phyloP scores from a whole-genome alignment of 2,329 filamentous ascomycete species.

The Fusarium acutatum region DNA sequence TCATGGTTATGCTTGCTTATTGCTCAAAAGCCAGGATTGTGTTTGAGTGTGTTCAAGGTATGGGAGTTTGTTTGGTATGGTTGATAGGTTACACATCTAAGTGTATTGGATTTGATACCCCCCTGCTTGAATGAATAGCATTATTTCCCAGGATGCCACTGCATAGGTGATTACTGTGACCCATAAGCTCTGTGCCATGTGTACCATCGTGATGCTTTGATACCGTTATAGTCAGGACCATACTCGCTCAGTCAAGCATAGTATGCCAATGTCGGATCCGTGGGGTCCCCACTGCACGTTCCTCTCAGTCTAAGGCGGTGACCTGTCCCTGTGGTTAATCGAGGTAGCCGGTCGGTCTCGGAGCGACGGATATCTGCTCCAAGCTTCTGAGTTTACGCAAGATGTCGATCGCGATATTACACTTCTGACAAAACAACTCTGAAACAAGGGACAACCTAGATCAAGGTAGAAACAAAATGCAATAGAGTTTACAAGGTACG shows the following conservation, averaged over 20 bases:
- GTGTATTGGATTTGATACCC: constrained; percentile 35
- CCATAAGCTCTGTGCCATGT: neutral
- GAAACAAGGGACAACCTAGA: constrained; percentile 11
- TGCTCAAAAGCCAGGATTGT: constrained; percentile 11
- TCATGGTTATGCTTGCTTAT: neutral
- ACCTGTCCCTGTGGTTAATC: neutral
- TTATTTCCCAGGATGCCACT: neutral
- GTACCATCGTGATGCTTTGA: neutral
- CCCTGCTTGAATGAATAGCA: constrained; percentile 27
- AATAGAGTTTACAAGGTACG: neutral
- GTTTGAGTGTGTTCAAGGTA: constrained; percentile 5
- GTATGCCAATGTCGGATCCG: neutral
- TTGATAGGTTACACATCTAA: constrained; percentile 5
- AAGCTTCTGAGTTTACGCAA: neutral
- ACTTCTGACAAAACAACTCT: neutral
- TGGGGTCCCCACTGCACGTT: neutral
- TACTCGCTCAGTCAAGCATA: neutral
- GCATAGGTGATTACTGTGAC: neutral
- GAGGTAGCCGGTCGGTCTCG: neutral
- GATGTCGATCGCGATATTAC: neutral
- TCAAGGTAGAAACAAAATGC: neutral
- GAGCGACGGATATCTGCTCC: neutral
- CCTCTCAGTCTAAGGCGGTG: neutral
- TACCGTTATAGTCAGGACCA: neutral
- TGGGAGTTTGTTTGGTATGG: constrained; percentile 26